Percentiles rank a stretch among this genome's conserved stretches.
Conservation (phyloP, 164 flowering plant genomes). For the Magnolia kwangsiensis region DNA sequence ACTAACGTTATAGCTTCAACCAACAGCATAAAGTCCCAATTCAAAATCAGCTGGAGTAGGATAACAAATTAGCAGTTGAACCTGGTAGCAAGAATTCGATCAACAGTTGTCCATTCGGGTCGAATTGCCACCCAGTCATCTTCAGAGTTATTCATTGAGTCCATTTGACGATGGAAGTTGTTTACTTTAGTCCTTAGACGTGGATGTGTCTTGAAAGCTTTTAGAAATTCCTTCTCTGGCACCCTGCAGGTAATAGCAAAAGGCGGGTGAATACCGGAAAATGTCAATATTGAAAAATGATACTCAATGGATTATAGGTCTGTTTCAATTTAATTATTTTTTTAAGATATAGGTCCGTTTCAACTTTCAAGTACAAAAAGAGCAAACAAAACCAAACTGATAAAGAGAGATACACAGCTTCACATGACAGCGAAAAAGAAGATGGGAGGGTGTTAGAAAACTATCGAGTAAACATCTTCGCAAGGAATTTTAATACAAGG, state of each 20-base stretch:
- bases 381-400: not conserved
- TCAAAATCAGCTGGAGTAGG: not conserved
- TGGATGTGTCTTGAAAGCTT: conserved; percentile 83
- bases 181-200: conserved; percentile 79
- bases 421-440: not conserved
- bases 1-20: not conserved
- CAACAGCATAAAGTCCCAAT: not conserved
- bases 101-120: conserved; percentile 98
- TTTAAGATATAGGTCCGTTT: not conserved
- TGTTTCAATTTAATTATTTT: no score
- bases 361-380: no score
- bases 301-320: not conserved
- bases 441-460: not conserved
- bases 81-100: conserved; percentile 93
- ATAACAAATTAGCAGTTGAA: conserved; percentile 12
- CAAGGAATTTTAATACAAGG: not conserved
- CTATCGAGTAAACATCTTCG: not conserved
- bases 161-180: conserved; percentile 77
- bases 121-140: conserved; percentile 89
- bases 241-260: conserved; percentile 50
- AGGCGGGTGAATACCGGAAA: not conserved
- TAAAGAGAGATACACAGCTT: not conserved
- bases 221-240: conserved; percentile 81
- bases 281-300: no score
- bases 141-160: conserved; percentile 50